Base-by-base conservation (phyloP, 345 rosid genomes). In the Xanthoceras sorbifolium region DNA sequence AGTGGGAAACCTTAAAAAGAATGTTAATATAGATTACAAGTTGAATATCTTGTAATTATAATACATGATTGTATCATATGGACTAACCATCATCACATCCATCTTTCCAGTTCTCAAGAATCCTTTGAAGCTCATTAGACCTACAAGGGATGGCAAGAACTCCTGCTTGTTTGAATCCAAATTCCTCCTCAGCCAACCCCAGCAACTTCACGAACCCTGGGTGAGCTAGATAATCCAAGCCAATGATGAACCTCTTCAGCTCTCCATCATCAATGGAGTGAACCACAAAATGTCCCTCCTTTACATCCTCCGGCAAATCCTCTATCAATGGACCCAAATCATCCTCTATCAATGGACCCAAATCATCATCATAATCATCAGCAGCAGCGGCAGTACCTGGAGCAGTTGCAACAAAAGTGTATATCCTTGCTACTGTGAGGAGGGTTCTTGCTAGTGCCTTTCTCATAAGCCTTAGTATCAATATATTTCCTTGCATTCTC, bases 211-310 rank as follows among this genome's bases (percentile, higher is more conserved):
- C 9, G 75, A 81, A 81, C 15, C 69, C 76, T 46, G 78, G 78
- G 28, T 81, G 64, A 68, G 31, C 61, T 31, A 81, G 57, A 28
- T 55, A 73, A 40, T 65, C 75, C 44, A 77, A 55, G 66, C 59
- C 38, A 31, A 81, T 68, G 60, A 77, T 17, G 46, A 73, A 77
- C 64, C 81, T 77, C 60, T 69, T 64, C 69, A 64, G 64, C 28
- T 73, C 78, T 3, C 71, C 76, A 12, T 60, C 73, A 6, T 73
- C 38, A 5, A 38, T 10, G 48, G 73, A 46, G 67, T 31, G 38
- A 31, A 81, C 78, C 20, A 55, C 84, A 55, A 81, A 77, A 63
- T 81, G 69, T 11, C 81, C 78, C 44, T 77, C 76, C 59, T 61
- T 69, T 61, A 68, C 69, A 61, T 77, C 79, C 69, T 44, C 46